Conservation (phyloP, 257 asterid species). For the Cruciata laevipes region DNA sequence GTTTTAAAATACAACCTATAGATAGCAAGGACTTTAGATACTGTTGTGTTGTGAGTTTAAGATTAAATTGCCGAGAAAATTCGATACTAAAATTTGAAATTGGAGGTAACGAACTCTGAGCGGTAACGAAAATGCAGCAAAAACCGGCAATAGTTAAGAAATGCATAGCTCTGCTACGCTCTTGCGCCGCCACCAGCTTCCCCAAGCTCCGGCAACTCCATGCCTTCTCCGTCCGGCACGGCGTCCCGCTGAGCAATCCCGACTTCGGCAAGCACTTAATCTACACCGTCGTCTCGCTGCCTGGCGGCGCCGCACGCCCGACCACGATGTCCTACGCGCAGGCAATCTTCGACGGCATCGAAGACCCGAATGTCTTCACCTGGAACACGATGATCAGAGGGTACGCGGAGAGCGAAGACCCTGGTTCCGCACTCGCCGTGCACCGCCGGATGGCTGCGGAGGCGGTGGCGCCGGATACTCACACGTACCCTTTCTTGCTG, state of each 20-base stretch:
- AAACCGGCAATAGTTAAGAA: slow-evolving; percentile 45
- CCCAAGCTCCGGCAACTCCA: slow-evolving; percentile 56
- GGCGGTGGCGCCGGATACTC: slow-evolving; percentile 46
- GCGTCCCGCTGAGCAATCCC: slow-evolving; percentile 42
- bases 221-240: slow-evolving; percentile 68
- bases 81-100: no score
- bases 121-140: slow-evolving; percentile 12
- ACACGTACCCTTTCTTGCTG: slow-evolving; percentile 70
- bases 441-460: slow-evolving; percentile 34
- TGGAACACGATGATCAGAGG: slow-evolving; percentile 85
- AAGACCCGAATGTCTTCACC: slow-evolving; percentile 55
- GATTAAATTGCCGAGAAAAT: no score
- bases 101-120: not conserved
- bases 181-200: slow-evolving; percentile 51
- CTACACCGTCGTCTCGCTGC: slow-evolving; percentile 44
- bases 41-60: no score
- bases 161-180: slow-evolving; percentile 63
- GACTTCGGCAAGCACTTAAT: slow-evolving; percentile 66
- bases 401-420: slow-evolving; percentile 71
- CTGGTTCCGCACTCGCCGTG: slow-evolving; percentile 49
- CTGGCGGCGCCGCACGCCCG: slow-evolving; percentile 35
- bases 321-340: slow-evolving; percentile 50
- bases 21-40: no score
- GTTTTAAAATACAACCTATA: no score
- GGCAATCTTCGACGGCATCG: slow-evolving; percentile 45